Evolutionary conservation across 2,329 filamentous ascomycete species (phyloP), one percentile per base, ranked within the genome.

Genomic region (Pyrenophora seminiperda): DNA sequence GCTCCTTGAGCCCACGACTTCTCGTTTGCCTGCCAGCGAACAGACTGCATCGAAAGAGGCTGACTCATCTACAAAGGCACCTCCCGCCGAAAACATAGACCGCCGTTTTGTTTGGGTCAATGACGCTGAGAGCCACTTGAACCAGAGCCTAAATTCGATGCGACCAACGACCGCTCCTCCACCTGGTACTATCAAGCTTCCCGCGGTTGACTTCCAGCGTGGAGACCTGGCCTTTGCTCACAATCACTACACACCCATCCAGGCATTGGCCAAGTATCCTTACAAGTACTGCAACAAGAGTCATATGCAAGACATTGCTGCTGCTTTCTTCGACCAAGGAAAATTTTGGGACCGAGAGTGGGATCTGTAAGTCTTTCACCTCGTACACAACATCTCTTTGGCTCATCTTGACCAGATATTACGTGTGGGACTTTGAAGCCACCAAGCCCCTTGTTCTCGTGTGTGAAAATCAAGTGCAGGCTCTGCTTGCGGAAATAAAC

Each of bases 301-400:
- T 10, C 62, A 65, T 47, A 60, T 59, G 49, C 50, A 88, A 83
- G 62, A 73, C 63, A 54, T 80, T 71, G 65, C 79, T 61, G 58
- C 82, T 76, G 70, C 60, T 62, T 79, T 82, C 69, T 90, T 90
- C 60, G 76, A 82, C 27, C 64, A 68, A 3, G 80, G 74, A 20
- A 76, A 90, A 41, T 77, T 88, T 56, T 83, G 81, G 61, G 73
- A 76, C 2, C 80, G 83, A 50, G 65, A 76, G 9, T 96, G 91
- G 91, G 85, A 93, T 55, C 75, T 96, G 89, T 94, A 78, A 79
- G 86, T 79, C 14, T 17, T 9, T 27, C n/a, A 70, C 62, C 20
- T 66, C 66, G 50, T 66, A 63, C 42, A 50, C 13, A 2, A 9
- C 20, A 30, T 34, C 7, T 20, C 30, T 24, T 52, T 54, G 40